Conservation (phyloP, 1,139 yeast species). For the Kurtzmaniella quercitrusa region DNA sequence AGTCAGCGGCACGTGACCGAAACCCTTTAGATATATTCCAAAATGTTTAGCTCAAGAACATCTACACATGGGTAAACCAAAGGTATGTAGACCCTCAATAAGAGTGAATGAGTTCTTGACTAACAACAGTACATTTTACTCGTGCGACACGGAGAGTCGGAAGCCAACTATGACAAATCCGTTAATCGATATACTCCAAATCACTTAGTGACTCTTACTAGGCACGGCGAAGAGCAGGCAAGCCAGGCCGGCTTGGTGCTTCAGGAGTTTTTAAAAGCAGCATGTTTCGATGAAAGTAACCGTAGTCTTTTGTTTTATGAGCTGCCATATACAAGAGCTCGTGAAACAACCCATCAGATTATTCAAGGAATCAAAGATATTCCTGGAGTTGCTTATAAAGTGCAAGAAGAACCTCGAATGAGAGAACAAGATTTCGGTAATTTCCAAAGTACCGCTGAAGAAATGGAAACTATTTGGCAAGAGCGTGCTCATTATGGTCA, state of each 20-base stretch:
- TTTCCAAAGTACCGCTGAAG: conserved; percentile 73
- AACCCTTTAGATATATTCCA: background rate
- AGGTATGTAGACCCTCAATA: conserved; percentile 1
- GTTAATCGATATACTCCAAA: conserved; percentile 76
- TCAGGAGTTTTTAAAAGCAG: conserved; percentile 45
- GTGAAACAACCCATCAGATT: conserved; percentile 74
- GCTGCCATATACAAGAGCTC: conserved; percentile 77
- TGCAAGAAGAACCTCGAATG: conserved; percentile 83
- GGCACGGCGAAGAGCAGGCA: conserved; percentile 67
- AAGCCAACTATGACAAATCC: conserved; percentile 78
- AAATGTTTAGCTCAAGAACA: background rate
- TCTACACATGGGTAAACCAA: conserved; percentile 3
- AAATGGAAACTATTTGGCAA: conserved; percentile 74
- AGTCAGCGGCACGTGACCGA: background rate
- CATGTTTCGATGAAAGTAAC: conserved; percentile 31
- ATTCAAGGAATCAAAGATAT: conserved; percentile 54
- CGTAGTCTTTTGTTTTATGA: conserved; percentile 59
- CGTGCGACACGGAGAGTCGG: conserved; percentile 89
- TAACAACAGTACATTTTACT: conserved; percentile 58
- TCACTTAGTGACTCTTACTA: conserved; percentile 71
- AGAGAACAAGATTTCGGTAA: conserved; percentile 95
- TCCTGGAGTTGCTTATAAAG: conserved; percentile 45
- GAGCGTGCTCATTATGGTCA: conserved; percentile 89
- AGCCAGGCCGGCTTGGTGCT: conserved; percentile 61
- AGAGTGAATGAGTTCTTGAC: conserved; percentile 5